phyloP scores from a whole-genome alignment of 1,139 yeast genomes.

The Zygoascus hellenicus region DNA sequence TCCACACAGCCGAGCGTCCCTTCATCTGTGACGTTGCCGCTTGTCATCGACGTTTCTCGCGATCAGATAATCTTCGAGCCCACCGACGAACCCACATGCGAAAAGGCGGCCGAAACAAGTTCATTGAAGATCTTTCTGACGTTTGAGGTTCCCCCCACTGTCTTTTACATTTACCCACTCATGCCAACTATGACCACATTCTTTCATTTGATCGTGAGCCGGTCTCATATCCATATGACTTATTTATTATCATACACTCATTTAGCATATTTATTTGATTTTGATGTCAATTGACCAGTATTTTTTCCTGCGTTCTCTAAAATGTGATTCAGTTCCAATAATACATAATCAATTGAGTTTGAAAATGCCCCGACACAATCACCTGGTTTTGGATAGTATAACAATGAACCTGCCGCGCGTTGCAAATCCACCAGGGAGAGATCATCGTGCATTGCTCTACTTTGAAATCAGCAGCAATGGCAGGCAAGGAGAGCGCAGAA shows the following conservation, averaged over 20 bases:
- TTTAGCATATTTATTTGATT: constrained; percentile 8
- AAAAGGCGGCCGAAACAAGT: constrained; percentile 38
- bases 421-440: too few relatives aligned
- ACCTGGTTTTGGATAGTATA: too few relatives aligned
- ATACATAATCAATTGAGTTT: too few relatives aligned
- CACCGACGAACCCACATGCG: constrained; percentile 73
- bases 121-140: constrained; percentile 33
- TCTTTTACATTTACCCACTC: not conserved
- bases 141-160: constrained; percentile 2
- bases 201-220: not conserved
- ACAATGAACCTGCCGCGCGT: too few relatives aligned
- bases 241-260: constrained; percentile 8
- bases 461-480: too few relatives aligned
- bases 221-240: constrained; percentile 4
- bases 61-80: constrained; percentile 74
- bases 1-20: constrained; percentile 86
- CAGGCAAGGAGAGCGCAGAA: too few relatives aligned
- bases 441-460: too few relatives aligned
- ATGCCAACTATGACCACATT: not conserved
- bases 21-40: constrained; percentile 59
- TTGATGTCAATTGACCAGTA: not conserved
- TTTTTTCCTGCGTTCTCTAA: too few relatives aligned
- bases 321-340: too few relatives aligned
- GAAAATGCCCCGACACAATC: too few relatives aligned
- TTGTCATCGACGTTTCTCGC: constrained; percentile 69